Conservation (phyloP, 1,284 basidiomycete species). For the Termitomyces sp. region DNA sequence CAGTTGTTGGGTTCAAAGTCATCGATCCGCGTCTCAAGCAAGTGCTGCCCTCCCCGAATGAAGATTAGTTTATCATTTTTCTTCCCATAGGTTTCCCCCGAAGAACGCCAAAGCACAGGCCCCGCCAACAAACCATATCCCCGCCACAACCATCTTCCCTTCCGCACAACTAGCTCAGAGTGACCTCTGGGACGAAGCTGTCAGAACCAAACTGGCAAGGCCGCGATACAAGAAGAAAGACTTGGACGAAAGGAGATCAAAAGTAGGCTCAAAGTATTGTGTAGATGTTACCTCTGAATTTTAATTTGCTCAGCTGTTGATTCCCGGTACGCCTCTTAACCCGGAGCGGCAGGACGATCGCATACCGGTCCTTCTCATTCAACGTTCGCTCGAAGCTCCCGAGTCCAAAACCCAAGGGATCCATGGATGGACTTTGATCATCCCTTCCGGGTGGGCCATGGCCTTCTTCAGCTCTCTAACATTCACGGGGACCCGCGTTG, state of each 20-base stretch:
- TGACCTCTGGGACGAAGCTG: conserved; percentile 65
- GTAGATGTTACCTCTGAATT: neutral
- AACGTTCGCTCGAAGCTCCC: conserved; percentile 59
- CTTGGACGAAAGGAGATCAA: conserved; percentile 71
- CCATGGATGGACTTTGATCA: conserved; percentile 80
- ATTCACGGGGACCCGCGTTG: conserved; percentile 76
- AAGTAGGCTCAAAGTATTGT: conserved; percentile 39
- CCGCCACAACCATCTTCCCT: conserved; percentile 45
- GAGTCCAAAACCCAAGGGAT: conserved; percentile 38
- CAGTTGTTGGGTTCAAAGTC: conserved; percentile 64
- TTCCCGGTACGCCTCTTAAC: conserved; percentile 71
- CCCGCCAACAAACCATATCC: conserved; percentile 15
- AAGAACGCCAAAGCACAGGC: conserved; percentile 54
- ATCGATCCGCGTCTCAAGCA: conserved; percentile 75
- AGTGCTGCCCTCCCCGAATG: conserved; percentile 3
- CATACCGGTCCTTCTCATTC: conserved; percentile 77
- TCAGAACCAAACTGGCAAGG: conserved; percentile 47
- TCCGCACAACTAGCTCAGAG: conserved; percentile 55
- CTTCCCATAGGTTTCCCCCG: conserved; percentile 64
- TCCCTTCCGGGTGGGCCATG: conserved; percentile 87
- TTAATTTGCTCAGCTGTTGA: conserved; percentile 45
- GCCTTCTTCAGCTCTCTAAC: conserved; percentile 78
- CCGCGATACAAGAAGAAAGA: conserved; percentile 80
- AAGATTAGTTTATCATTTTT: neutral
- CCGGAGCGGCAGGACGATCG: conserved; percentile 72